Evolutionary conservation across 2,329 filamentous ascomycete genomes (phyloP).

Genomic region (Coniella vitis): DNA sequence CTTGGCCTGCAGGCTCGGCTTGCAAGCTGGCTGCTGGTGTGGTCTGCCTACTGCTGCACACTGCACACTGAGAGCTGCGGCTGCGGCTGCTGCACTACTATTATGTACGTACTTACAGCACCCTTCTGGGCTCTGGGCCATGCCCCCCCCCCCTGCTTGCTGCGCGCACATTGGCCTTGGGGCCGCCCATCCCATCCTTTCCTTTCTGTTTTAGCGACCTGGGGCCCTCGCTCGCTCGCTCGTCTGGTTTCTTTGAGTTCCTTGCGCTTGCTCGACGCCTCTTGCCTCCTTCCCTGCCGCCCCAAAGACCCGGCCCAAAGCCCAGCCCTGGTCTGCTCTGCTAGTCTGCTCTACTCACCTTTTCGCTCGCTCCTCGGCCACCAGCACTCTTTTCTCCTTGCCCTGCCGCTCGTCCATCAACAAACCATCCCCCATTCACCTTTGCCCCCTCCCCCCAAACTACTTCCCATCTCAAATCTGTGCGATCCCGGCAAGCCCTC

Average conservation of each 20-base stretch:
- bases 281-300: background rate
- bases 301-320: background rate
- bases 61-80: background rate
- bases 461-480: background rate
- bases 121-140: no score
- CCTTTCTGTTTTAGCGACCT: background rate
- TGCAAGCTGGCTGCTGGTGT: background rate
- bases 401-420: background rate
- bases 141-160: background rate
- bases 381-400: conserved; percentile 4
- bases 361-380: conserved; percentile 7
- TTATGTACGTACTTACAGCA: no score
- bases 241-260: background rate
- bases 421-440: background rate
- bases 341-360: no score
- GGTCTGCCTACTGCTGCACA: background rate
- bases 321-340: no score
- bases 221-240: background rate
- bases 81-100: background rate
- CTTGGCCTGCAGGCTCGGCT: background rate
- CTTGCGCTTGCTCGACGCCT: background rate
- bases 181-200: background rate
- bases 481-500: conserved; percentile 11
- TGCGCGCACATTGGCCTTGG: background rate
- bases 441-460: background rate